These are phyloP conservation scores for Daldinia eschscholtzii DNA, from an alignment of 2,329 filamentous ascomycete genomes.

Conservation along the genomic window DNA sequence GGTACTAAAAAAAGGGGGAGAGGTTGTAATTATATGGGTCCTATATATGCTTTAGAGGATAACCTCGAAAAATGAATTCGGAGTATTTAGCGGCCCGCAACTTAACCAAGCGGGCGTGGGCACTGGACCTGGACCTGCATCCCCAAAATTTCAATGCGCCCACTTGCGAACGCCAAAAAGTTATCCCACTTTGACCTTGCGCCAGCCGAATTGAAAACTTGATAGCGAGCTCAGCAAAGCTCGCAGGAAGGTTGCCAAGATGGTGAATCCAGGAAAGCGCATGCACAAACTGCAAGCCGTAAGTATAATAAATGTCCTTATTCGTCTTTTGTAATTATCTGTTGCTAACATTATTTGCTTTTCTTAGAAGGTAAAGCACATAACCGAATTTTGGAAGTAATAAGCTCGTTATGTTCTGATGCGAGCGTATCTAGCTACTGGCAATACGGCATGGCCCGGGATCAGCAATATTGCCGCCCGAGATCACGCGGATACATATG, in stretches of 20 bases:
- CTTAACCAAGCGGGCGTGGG: not conserved
- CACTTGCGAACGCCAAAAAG: not conserved
- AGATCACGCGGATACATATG: constrained; percentile 81
- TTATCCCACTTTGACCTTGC: constrained; percentile 25
- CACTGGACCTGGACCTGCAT: not conserved
- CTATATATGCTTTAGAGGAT: not conserved
- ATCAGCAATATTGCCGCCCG: constrained; percentile 81
- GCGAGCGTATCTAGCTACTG: constrained; percentile 46
- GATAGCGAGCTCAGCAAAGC: constrained; percentile 44
- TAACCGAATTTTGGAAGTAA: not conserved
- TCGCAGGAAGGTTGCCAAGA: constrained; percentile 48
- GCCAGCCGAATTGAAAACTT: constrained; percentile 35
- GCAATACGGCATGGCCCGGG: constrained; percentile 81
- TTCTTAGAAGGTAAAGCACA: constrained; percentile 50
- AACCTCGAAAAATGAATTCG: constrained; percentile 19
- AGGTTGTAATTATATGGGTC: not conserved
- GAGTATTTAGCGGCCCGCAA: constrained; percentile 23
- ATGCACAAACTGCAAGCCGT: constrained; percentile 53
- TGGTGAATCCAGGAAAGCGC: constrained; percentile 55
- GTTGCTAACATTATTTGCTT: constrained; percentile 44
- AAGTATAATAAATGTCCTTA: constrained; percentile 32
- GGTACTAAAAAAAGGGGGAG: not conserved
- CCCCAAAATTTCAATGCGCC: constrained; percentile 35
- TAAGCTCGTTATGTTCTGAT: constrained; percentile 18
- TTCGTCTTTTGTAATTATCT: constrained; percentile 4